phyloP scores from a whole-genome alignment of 163 green algal genomes.

The Scenedesmus sp. region DNA sequence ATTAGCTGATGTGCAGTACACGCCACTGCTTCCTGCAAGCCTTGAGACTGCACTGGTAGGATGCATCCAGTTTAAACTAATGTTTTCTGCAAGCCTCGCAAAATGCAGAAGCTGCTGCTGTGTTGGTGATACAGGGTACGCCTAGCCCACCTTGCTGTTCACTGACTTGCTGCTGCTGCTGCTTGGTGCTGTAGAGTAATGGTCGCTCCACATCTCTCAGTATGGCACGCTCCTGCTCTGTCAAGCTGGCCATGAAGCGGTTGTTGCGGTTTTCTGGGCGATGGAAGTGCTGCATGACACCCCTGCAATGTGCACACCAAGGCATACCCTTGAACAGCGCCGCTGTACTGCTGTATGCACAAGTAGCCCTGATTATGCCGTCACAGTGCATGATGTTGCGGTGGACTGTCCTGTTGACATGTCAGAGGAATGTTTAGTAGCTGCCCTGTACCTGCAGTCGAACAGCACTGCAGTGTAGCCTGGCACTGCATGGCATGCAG shows the following conservation, averaged over 20 bases:
- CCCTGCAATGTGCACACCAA: not conserved
- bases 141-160: not conserved
- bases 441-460: too few relatives aligned
- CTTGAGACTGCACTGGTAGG: too few relatives aligned
- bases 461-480: not conserved
- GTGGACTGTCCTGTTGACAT: not conserved
- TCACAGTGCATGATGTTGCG: not conserved
- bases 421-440: not conserved
- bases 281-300: slow-evolving; percentile 37
- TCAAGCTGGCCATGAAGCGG: slow-evolving; percentile 42
- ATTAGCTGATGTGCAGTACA: too few relatives aligned
- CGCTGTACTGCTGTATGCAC: not conserved
- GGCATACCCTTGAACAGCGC: not conserved
- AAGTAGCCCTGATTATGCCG: not conserved
- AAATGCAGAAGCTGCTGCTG: not conserved
- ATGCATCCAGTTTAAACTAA: too few relatives aligned
- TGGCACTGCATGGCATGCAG: not conserved
- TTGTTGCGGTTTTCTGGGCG: slow-evolving; percentile 21
- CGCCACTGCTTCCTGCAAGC: too few relatives aligned
- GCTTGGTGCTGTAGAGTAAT: slow-evolving; percentile 9
- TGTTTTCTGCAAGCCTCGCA: too few relatives aligned
- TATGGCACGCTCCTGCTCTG: slow-evolving; percentile 1
- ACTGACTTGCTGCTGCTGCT: slow-evolving; percentile 10
- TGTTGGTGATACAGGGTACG: not conserved
- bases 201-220: slow-evolving; percentile 35